Base-by-base conservation (phyloP, 1,284 basidiomycete species). In the Coniophora puteana region DNA sequence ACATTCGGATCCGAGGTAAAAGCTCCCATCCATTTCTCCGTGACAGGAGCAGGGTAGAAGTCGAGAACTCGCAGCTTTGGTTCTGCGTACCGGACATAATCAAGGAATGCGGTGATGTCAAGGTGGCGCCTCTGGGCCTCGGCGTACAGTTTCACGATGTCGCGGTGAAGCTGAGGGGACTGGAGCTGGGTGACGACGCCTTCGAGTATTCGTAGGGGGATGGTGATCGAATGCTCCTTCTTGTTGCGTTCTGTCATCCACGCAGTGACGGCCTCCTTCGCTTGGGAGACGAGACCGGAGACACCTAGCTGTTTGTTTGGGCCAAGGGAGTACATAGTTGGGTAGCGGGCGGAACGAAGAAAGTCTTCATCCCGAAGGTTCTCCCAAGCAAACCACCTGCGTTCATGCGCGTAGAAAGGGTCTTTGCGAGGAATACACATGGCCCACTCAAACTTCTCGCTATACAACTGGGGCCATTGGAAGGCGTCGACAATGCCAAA, bases 381-480 rank as follows among this genome's bases (percentile, higher is more conserved):
- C n/a, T n/a, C n/a, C n/a, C n/a, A n/a, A n/a, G n/a, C n/a, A n/a
- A n/a, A n/a, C n/a, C n/a, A n/a, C n/a, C n/a, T n/a, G n/a, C n/a
- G n/a, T n/a, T n/a, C n/a, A n/a, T n/a, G n/a, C n/a, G 13, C 37
- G 22, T 29, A 5, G 26, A 21, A 40, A 2, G 16, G 13, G 4
- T 26, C 16, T 17, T 36, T 12, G 10, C 11, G 21, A 10, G 29
- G 34, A 18, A 42, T 36, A 29, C 17, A 36, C 2, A 2, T 8
- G 11, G n/a, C 18, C 41, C 41, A 43, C 36, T 11, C n/a, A 13
- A 31, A 32, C 7, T 2, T n/a, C 10, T 22, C 18, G 17, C 21
- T 29, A 21, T 43, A 23, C 12, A 43, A 12, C 22, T 43, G 41
- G 4, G 22, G 41, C 41, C 41, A 43, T 20, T 38, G 41, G 22